These are phyloP conservation scores for Biscutella laevigata DNA, from an alignment of 441 rosid genomes.

Conservation along the genomic window DNA sequence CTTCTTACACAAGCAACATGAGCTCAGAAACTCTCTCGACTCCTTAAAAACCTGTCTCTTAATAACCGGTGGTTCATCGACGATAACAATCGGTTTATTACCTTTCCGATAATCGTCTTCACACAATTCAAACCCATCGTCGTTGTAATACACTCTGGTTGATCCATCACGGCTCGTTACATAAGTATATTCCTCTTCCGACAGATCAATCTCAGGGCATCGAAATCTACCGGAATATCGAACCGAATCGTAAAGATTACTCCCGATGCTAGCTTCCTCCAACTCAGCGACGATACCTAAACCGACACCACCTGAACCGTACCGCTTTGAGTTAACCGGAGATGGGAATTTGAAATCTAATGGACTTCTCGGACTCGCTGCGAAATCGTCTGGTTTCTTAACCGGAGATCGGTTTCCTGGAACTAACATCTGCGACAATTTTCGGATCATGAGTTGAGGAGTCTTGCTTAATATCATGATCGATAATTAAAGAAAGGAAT, in stretches of 20 bases:
- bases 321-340: slow-evolving; percentile 24
- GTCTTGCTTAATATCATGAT: slow-evolving; percentile 26
- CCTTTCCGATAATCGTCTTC: neutral
- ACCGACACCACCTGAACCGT: slow-evolving; percentile 23
- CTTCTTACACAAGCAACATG: slow-evolving; percentile 49
- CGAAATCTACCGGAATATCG: slow-evolving; percentile 18
- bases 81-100: slow-evolving; percentile 2
- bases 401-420: slow-evolving; percentile 16
- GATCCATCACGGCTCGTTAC: slow-evolving; percentile 41
- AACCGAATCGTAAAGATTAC: slow-evolving; percentile 31
- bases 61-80: slow-evolving; percentile 21
- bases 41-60: neutral
- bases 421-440: slow-evolving; percentile 27
- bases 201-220: slow-evolving; percentile 23
- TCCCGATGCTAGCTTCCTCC: slow-evolving; percentile 21
- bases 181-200: slow-evolving; percentile 41
- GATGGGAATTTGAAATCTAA: slow-evolving; percentile 22
- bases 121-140: slow-evolving; percentile 25
- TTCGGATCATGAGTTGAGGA: slow-evolving; percentile 27
- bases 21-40: slow-evolving; percentile 33
- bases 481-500: neutral
- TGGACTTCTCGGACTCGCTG: slow-evolving; percentile 27
- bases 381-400: slow-evolving; percentile 12
- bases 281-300: slow-evolving; percentile 28
- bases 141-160: slow-evolving; percentile 32